Evolutionary conservation across 75 land plant species (phyloP).

Genomic region (Larix kaempferi): DNA sequence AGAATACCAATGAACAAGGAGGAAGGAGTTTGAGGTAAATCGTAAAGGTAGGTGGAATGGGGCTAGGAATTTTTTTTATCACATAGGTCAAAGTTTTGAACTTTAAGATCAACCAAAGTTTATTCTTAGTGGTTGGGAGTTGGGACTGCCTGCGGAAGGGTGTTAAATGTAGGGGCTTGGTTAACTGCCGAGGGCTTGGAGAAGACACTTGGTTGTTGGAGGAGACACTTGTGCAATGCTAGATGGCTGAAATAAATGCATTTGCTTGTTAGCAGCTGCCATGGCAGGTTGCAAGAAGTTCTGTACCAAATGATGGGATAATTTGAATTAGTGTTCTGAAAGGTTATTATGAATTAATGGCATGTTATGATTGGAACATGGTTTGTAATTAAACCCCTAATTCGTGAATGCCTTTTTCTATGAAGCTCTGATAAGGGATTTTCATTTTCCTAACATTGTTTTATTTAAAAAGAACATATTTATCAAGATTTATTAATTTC

Average conservation of each 20-base stretch:
- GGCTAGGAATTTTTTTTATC: neutral
- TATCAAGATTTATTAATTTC: too few species aligned
- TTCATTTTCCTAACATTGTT: too few species aligned
- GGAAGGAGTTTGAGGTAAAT: neutral
- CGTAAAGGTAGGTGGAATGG: neutral
- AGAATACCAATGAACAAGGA: neutral
- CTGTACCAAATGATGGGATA: neutral
- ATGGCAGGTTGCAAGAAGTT: neutral
- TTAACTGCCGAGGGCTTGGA: neutral
- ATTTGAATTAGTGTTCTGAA: neutral
- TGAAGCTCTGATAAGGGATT: too few species aligned
- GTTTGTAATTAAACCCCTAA: neutral
- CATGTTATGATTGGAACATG: neutral
- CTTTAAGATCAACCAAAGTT: neutral
- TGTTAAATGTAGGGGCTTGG: neutral
- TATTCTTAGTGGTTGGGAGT: too few species aligned
- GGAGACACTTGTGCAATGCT: too few species aligned
- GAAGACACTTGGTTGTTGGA: neutral
- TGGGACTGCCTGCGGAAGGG: neutral
- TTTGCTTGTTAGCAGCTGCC: neutral
- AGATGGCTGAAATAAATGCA: neutral
- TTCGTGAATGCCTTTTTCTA: too few species aligned
- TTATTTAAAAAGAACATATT: too few species aligned
- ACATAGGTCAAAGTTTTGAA: neutral
- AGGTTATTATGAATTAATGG: neutral